These are phyloP conservation scores for Zygosaccharomyces rouxii DNA, from an alignment of 805 yeast species.

Conservation along the genomic window DNA sequence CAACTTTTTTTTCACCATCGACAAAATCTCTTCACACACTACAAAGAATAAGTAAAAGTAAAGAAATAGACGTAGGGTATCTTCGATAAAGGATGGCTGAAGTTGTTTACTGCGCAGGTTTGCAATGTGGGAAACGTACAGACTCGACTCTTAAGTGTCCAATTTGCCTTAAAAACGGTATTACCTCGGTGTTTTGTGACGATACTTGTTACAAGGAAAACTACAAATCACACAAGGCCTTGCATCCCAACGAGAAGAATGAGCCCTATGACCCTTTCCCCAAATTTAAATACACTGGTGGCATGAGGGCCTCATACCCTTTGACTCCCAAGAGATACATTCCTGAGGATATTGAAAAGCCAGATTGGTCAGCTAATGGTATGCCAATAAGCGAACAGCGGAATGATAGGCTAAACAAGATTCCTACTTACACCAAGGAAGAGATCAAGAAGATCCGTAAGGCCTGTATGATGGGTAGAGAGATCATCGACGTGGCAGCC, in stretches of 20 bases:
- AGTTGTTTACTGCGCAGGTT: slow-evolving; percentile 56
- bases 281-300: slow-evolving; percentile 66
- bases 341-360: slow-evolving; percentile 65
- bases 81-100: not conserved
- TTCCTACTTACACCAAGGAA: slow-evolving; percentile 58
- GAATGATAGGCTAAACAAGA: slow-evolving; percentile 62
- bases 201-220: slow-evolving; percentile 75
- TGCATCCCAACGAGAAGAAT: slow-evolving; percentile 62
- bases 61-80: not conserved
- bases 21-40: not conserved
- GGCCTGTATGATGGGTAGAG: slow-evolving; percentile 76
- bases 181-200: slow-evolving; percentile 66
- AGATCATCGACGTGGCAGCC: slow-evolving; percentile 85
- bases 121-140: slow-evolving; percentile 82
- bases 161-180: slow-evolving; percentile 71
- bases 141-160: slow-evolving; percentile 82
- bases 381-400: slow-evolving; percentile 72
- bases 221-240: slow-evolving; percentile 69
- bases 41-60: not conserved
- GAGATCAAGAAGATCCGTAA: slow-evolving; percentile 71
- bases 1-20: no score
- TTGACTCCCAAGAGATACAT: slow-evolving; percentile 64
- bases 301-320: slow-evolving; percentile 75
- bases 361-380: slow-evolving; percentile 84
- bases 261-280: slow-evolving; percentile 81